Conservation (phyloP, 805 yeast species). For the Sugiyamaella smithiae region DNA sequence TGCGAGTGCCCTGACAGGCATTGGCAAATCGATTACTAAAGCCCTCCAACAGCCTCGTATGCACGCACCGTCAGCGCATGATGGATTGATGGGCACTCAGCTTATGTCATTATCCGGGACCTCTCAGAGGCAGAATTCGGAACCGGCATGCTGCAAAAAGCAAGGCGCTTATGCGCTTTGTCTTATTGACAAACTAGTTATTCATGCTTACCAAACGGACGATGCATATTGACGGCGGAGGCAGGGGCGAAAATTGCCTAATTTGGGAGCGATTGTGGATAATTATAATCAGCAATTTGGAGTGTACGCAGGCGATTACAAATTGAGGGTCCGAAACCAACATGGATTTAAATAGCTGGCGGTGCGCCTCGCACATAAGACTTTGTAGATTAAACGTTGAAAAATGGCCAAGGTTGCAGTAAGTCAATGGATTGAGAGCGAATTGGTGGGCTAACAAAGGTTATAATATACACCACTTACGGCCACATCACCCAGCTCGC, state of each 20-base stretch:
- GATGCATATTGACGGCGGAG: neutral
- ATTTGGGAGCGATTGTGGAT: neutral
- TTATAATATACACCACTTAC: conserved; percentile 70
- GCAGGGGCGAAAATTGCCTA: neutral
- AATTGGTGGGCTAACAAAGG: too few relatives aligned
- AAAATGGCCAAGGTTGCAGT: conserved; percentile 21
- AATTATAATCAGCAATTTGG: neutral
- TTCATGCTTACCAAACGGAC: conserved; percentile 6
- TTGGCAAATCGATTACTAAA: too few relatives aligned
- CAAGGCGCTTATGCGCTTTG: neutral
- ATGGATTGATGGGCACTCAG: too few relatives aligned
- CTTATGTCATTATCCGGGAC: too few relatives aligned
- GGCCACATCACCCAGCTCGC: conserved; percentile 75
- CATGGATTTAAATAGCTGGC: neutral
- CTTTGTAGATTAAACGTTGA: neutral
- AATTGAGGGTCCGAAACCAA: too few relatives aligned
- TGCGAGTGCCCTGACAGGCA: too few relatives aligned
- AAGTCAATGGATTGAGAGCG: conserved; percentile 16
- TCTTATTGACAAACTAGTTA: neutral
- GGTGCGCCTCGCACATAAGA: neutral
- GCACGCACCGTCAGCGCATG: too few relatives aligned
- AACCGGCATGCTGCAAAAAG: neutral
- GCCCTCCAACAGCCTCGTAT: too few relatives aligned
- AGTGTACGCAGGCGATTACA: neutral
- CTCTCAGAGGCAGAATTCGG: too few relatives aligned